phyloP scores from a whole-genome alignment of 1,284 basidiomycete species.

The Apiotrichum montevideense region DNA sequence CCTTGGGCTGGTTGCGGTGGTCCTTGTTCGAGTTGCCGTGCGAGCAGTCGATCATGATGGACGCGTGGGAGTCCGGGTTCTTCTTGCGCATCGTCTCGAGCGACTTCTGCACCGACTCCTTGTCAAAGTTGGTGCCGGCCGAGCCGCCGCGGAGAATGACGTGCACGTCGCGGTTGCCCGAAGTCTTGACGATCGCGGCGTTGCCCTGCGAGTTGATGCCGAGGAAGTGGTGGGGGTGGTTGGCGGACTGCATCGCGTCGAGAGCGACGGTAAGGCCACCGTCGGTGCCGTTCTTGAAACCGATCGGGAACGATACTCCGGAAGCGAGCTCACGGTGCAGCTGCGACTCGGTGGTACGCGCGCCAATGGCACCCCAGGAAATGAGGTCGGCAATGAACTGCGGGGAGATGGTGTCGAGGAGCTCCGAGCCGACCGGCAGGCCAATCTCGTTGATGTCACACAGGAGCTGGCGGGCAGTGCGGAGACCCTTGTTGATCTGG shows the following conservation, averaged over 20 bases:
- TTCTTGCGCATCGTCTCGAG: slow-evolving; percentile 64
- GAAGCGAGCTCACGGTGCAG: slow-evolving; percentile 65
- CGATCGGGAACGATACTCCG: slow-evolving; percentile 46
- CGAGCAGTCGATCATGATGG: slow-evolving; percentile 50
- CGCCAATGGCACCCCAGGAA: slow-evolving; percentile 96
- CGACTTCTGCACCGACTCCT: slow-evolving; percentile 68
- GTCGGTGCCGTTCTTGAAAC: slow-evolving; percentile 99
- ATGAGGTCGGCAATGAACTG: slow-evolving; percentile 96
- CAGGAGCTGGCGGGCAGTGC: slow-evolving; percentile 81
- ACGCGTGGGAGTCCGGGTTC: slow-evolving; percentile 44
- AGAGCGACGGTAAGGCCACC: slow-evolving; percentile 76
- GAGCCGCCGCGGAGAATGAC: slow-evolving; percentile 88
- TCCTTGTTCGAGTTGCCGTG: slow-evolving; percentile 84
- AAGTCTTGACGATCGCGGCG: slow-evolving; percentile 90
- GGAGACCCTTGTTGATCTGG: slow-evolving; percentile 90
- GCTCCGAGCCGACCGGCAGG: slow-evolving; percentile 79
- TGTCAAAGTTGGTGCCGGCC: slow-evolving; percentile 65
- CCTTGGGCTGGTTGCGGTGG: slow-evolving; percentile 86
- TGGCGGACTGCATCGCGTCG: slow-evolving; percentile 91
- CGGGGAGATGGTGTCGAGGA: slow-evolving; percentile 59
- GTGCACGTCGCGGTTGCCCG: slow-evolving; percentile 85
- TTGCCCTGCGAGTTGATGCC: slow-evolving; percentile 92
- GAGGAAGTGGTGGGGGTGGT: slow-evolving; percentile 94
- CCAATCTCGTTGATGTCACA: slow-evolving; percentile 81
- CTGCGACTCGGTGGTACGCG: slow-evolving; percentile 92